phyloP scores from a whole-genome alignment of 306 rosid genomes.

The Trifolium repens region DNA sequence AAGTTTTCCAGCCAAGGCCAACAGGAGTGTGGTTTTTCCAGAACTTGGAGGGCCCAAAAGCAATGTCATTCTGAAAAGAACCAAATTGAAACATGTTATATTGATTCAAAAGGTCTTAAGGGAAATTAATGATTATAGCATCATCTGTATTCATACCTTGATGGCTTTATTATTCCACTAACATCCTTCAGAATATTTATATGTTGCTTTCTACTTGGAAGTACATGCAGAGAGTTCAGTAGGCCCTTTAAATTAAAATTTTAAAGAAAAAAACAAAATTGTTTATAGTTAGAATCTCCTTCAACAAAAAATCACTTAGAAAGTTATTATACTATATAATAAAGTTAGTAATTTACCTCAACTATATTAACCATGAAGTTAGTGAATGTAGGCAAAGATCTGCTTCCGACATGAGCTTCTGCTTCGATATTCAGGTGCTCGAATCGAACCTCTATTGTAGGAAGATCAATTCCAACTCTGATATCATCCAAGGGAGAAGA shows the following conservation, averaged over 20 bases:
- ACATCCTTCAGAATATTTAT: slow-evolving; percentile 64
- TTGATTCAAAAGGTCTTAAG: background rate
- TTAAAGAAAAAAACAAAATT: background rate
- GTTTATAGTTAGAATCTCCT: slow-evolving; percentile 8
- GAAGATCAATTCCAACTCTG: slow-evolving; percentile 75
- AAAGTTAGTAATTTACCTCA: slow-evolving; percentile 48
- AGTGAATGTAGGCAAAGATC: slow-evolving; percentile 72
- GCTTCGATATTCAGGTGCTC: slow-evolving; percentile 75
- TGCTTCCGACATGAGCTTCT: slow-evolving; percentile 71
- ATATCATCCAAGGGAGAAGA: slow-evolving; percentile 15
- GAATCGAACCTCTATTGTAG: slow-evolving; percentile 78
- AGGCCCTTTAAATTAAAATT: slow-evolving; percentile 40
- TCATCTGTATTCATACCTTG: slow-evolving; percentile 49
- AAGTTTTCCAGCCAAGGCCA: slow-evolving; percentile 81
- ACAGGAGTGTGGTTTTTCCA: slow-evolving; percentile 77
- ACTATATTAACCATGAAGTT: slow-evolving; percentile 62
- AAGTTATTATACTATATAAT: background rate
- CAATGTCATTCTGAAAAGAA: slow-evolving; percentile 63
- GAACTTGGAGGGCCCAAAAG: slow-evolving; percentile 91
- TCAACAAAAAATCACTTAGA: slow-evolving; percentile 6
- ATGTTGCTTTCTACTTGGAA: slow-evolving; percentile 49
- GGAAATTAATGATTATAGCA: slow-evolving; percentile 11
- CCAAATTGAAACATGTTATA: slow-evolving; percentile 15
- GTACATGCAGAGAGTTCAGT: slow-evolving; percentile 45
- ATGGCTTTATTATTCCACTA: slow-evolving; percentile 82